Conservation (phyloP, 1,139 yeast species). For the Protomyces macrosporus region DNA sequence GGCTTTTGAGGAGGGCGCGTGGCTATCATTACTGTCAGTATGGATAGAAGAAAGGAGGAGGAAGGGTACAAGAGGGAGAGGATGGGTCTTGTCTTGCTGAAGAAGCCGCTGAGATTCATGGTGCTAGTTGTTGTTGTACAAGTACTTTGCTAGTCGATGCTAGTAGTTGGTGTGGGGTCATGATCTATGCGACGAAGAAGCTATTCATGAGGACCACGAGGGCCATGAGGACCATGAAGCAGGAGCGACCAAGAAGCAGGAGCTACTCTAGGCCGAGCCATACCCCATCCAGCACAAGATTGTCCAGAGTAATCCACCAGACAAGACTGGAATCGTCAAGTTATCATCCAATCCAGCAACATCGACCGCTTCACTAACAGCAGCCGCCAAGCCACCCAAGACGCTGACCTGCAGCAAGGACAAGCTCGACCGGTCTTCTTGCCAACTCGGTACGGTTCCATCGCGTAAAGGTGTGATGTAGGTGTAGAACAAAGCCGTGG, state of each 20-base stretch:
- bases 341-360: slow-evolving; percentile 79
- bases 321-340: slow-evolving; percentile 82
- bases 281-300: slow-evolving; percentile 39
- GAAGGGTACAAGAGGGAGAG: slow-evolving; percentile 14
- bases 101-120: slow-evolving; percentile 15
- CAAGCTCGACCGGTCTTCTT: slow-evolving; percentile 54
- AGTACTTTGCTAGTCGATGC: no score
- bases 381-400: slow-evolving; percentile 71
- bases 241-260: not conserved
- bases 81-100: slow-evolving; percentile 11
- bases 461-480: slow-evolving; percentile 55
- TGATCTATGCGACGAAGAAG: no score
- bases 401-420: slow-evolving; percentile 51
- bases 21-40: not conserved
- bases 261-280: not conserved
- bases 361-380: slow-evolving; percentile 78
- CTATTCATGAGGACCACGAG: no score
- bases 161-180: no score
- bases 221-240: not conserved
- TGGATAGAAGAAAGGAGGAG: not conserved
- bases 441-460: slow-evolving; percentile 53
- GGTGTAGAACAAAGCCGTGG: slow-evolving; percentile 66
- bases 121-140: not conserved
- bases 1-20: slow-evolving; percentile 9
- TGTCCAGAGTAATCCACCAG: slow-evolving; percentile 57